Conservation (phyloP, 768 basidiomycete genomes). For the Podaxis mareebaensis region DNA sequence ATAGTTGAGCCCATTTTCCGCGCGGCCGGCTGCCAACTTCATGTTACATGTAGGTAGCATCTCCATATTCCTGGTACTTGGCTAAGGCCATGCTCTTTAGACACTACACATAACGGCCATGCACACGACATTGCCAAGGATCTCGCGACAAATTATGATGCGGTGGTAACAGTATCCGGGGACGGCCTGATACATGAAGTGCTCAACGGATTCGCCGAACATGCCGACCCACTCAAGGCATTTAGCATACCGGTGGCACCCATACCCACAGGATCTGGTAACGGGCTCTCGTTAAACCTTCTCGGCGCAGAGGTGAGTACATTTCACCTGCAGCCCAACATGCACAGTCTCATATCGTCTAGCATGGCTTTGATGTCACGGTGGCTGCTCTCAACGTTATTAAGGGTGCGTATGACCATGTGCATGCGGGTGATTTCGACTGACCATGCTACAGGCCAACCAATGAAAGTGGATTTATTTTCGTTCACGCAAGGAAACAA, state of each 20-base stretch:
- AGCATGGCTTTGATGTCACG: conserved; percentile 72
- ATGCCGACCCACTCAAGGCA: conserved; percentile 57
- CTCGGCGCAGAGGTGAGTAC: conserved; percentile 60
- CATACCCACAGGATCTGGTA: conserved; percentile 83
- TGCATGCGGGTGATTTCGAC: not conserved
- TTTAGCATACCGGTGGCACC: conserved; percentile 72
- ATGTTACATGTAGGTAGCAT: conserved; percentile 57
- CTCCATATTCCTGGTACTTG: not conserved
- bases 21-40: conserved; percentile 62
- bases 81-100: conserved; percentile 33
- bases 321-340: not conserved
- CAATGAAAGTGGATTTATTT: conserved; percentile 77
- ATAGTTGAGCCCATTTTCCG: conserved; percentile 72
- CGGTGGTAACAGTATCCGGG: conserved; percentile 74
- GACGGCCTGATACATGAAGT: conserved; percentile 86
- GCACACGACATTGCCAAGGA: conserved; percentile 63
- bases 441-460: conserved; percentile 47
- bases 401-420: conserved; percentile 54
- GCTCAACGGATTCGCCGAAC: conserved; percentile 78
- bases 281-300: conserved; percentile 73
- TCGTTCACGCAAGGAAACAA: conserved; percentile 71
- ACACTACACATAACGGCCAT: conserved; percentile 63
- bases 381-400: conserved; percentile 76
- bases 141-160: conserved; percentile 65
- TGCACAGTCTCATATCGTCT: conserved; percentile 12